Evolutionary conservation across 1,284 basidiomycete species (phyloP).

Genomic region (Somion occarium): DNA sequence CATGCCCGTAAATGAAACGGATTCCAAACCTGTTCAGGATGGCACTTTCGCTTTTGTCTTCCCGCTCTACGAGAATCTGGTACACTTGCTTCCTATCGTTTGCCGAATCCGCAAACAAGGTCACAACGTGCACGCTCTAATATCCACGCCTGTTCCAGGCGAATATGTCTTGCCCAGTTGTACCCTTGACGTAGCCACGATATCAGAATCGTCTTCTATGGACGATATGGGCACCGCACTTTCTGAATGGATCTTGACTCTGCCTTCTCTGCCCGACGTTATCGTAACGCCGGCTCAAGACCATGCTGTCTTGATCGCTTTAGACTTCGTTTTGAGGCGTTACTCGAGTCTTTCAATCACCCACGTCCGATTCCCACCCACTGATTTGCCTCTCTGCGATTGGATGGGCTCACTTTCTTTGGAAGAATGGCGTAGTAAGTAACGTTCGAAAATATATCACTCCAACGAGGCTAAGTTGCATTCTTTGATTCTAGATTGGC

Average conservation of each 20-base stretch:
- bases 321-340: neutral
- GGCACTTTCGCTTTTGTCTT: slow-evolving; percentile 33
- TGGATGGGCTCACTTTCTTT: slow-evolving; percentile 63
- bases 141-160: slow-evolving; percentile 20
- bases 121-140: slow-evolving; percentile 30
- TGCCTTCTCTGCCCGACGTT: slow-evolving; percentile 23
- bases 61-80: slow-evolving; percentile 37
- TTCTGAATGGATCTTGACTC: slow-evolving; percentile 18
- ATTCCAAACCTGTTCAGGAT: neutral
- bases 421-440: slow-evolving; percentile 51
- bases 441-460: too few species aligned
- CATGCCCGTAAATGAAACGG: neutral
- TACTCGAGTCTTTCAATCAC: slow-evolving; percentile 18
- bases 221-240: slow-evolving; percentile 11
- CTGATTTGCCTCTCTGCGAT: slow-evolving; percentile 48
- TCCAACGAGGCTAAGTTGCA: too few species aligned
- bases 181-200: slow-evolving; percentile 9
- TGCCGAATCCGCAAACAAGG: slow-evolving; percentile 41
- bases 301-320: slow-evolving; percentile 6
- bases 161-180: slow-evolving; percentile 9
- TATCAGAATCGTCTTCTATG: slow-evolving; percentile 1
- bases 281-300: slow-evolving; percentile 29
- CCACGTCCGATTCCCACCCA: slow-evolving; percentile 44
- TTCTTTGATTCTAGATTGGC: slow-evolving; percentile 81
- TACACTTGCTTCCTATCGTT: slow-evolving; percentile 34